These are phyloP conservation scores for Bacidia gigantensis DNA, from an alignment of 495 filamentous ascomycete species.

Conservation along the genomic window DNA sequence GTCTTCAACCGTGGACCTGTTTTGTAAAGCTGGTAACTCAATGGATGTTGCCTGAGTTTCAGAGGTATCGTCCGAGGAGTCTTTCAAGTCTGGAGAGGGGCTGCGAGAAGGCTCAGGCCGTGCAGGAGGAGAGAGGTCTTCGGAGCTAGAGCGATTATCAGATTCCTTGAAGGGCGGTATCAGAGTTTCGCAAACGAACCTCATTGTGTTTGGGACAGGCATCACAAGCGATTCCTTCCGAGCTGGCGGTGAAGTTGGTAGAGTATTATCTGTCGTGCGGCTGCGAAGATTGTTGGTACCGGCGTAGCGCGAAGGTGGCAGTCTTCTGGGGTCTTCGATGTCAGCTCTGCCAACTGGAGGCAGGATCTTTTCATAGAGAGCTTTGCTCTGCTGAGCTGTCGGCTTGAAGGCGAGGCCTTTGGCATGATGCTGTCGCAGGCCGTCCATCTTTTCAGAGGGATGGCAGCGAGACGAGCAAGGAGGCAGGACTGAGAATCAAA, in stretches of 20 bases:
- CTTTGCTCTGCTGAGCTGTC: conserved; percentile 5
- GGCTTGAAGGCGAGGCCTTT: not conserved
- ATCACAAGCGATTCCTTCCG: not conserved
- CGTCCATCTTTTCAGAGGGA: not conserved
- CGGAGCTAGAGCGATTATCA: not conserved
- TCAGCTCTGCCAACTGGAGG: conserved; percentile 13
- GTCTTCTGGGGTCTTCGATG: conserved; percentile 6
- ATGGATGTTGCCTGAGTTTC: conserved; percentile 15
- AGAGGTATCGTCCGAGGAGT: conserved; percentile 15
- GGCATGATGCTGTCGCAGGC: conserved; percentile 8
- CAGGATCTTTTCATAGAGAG: conserved; percentile 14
- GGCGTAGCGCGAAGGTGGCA: conserved; percentile 8
- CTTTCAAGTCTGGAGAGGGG: conserved; percentile 11
- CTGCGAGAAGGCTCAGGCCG: conserved; percentile 13
- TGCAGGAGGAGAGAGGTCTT: conserved; percentile 1
- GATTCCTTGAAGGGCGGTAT: no score
- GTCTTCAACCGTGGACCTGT: conserved; percentile 14
- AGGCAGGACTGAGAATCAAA: no score
- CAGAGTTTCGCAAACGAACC: not conserved
- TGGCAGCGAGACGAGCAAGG: no score
- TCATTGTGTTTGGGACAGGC: not conserved
- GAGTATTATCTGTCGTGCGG: not conserved
- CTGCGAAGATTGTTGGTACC: conserved; percentile 1
- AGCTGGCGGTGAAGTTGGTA: not conserved
- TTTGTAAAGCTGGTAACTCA: conserved; percentile 17